phyloP scores from a whole-genome alignment of 2,329 filamentous ascomycete species.

The Xylariaceae sp. region DNA sequence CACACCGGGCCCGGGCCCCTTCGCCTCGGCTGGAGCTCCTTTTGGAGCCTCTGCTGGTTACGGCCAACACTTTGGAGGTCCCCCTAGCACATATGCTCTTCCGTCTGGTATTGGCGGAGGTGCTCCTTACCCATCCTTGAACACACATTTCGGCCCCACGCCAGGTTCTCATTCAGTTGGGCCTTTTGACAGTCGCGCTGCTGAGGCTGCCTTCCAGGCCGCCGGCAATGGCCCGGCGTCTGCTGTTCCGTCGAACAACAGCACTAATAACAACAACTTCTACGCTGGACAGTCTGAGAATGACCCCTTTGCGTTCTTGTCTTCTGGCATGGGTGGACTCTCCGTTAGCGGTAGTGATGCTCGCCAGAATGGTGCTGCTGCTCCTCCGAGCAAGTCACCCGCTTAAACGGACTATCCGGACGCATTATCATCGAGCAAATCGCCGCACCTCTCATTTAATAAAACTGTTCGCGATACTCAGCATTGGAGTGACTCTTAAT shows the following conservation, averaged over 20 bases:
- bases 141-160: constrained; percentile 72
- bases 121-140: constrained; percentile 75
- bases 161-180: constrained; percentile 76
- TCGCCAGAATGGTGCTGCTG: constrained; percentile 57
- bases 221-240: constrained; percentile 77
- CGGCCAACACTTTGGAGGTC: constrained; percentile 79
- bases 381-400: constrained; percentile 55
- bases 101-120: constrained; percentile 79
- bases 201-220: constrained; percentile 89
- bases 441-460: constrained; percentile 23
- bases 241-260: constrained; percentile 55
- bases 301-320: constrained; percentile 77
- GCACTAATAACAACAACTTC: constrained; percentile 51
- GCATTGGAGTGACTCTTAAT: constrained; percentile 34
- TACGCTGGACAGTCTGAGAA: constrained; percentile 62
- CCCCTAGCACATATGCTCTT: constrained; percentile 82
- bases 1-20: constrained; percentile 71
- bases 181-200: constrained; percentile 86
- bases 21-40: constrained; percentile 61
- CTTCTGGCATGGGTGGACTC: constrained; percentile 65
- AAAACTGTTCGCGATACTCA: constrained; percentile 38
- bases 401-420: constrained; percentile 38
- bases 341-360: constrained; percentile 62
- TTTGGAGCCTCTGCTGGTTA: constrained; percentile 63
- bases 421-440: constrained; percentile 14